A percentile compares a stretch with the other conserved stretches of the same genome.
Conservation (phyloP, 768 basidiomycete species). For the Coprinopsis cinerea region DNA sequence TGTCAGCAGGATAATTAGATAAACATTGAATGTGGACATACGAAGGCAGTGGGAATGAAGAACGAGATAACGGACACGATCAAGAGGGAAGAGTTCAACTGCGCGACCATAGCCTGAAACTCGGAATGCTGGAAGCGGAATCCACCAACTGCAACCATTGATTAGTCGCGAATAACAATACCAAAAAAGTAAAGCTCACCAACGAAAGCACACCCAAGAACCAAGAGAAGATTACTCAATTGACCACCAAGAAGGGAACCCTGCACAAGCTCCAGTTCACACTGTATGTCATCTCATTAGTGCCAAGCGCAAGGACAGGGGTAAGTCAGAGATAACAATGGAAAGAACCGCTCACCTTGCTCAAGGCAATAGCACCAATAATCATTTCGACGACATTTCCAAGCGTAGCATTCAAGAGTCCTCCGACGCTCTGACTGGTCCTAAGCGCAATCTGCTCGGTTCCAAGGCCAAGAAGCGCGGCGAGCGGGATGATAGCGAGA, state of each 20-base stretch:
- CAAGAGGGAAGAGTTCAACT: slow-evolving; percentile 59
- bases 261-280: slow-evolving; percentile 48
- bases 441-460: slow-evolving; percentile 48
- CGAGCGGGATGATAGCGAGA: slow-evolving; percentile 46
- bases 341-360: too few species aligned
- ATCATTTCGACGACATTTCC: slow-evolving; percentile 52
- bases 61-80: slow-evolving; percentile 53
- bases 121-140: slow-evolving; percentile 44
- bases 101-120: slow-evolving; percentile 48
- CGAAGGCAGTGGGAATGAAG: slow-evolving; percentile 16
- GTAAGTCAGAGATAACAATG: background rate
- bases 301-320: slow-evolving; percentile 4
- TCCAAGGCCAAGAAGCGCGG: slow-evolving; percentile 44
- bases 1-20: slow-evolving; percentile 5
- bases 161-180: background rate
- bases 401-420: slow-evolving; percentile 47
- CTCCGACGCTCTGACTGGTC: slow-evolving; percentile 44
- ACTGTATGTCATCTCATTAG: slow-evolving; percentile 25
- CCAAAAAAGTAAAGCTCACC: slow-evolving; percentile 40
- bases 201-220: slow-evolving; percentile 80
- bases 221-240: slow-evolving; percentile 70
- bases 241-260: slow-evolving; percentile 47
- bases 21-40: slow-evolving; percentile 8
- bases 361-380: slow-evolving; percentile 39
- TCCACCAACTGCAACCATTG: slow-evolving; percentile 31